Percentiles rank a stretch among this genome's conserved stretches.
These are phyloP conservation scores for Glebionis coronaria DNA, from an alignment of 129 eudicot species.

Conservation along the genomic window DNA sequence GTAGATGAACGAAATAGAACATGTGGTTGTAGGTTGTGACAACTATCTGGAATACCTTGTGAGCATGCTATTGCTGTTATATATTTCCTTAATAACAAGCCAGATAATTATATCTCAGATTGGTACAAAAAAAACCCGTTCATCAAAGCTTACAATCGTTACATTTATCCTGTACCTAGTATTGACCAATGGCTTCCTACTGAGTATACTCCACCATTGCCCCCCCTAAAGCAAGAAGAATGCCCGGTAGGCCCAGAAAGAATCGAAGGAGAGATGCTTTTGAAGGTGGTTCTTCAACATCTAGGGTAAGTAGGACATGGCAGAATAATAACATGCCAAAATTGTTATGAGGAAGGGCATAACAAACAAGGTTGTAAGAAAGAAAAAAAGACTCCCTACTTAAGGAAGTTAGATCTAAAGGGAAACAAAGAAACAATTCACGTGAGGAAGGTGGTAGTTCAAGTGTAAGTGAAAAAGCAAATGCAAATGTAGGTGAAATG, in stretches of 20 bases:
- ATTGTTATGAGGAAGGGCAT: neutral
- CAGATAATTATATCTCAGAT: neutral
- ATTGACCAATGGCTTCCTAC: neutral
- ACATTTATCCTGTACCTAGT: neutral
- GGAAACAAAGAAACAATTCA: neutral
- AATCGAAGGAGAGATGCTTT: neutral
- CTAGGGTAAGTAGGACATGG: neutral
- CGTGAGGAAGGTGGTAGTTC: neutral
- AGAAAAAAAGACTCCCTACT: neutral
- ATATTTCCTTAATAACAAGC: neutral
- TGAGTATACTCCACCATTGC: neutral
- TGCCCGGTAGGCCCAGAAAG: constrained; percentile 1
- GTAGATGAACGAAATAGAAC: neutral
- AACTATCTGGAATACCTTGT: no score
- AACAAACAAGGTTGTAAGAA: neutral
- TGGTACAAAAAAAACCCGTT: neutral
- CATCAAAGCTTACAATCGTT: neutral
- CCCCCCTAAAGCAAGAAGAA: neutral
- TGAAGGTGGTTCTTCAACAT: neutral
- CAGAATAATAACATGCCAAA: neutral
- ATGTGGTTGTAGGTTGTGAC: neutral
- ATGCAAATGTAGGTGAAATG: no score
- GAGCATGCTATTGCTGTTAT: no score
- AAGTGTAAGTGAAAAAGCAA: neutral
- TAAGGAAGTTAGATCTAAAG: neutral